Conservation (phyloP, 805 yeast species). For the Phaffomyces antillensis region DNA sequence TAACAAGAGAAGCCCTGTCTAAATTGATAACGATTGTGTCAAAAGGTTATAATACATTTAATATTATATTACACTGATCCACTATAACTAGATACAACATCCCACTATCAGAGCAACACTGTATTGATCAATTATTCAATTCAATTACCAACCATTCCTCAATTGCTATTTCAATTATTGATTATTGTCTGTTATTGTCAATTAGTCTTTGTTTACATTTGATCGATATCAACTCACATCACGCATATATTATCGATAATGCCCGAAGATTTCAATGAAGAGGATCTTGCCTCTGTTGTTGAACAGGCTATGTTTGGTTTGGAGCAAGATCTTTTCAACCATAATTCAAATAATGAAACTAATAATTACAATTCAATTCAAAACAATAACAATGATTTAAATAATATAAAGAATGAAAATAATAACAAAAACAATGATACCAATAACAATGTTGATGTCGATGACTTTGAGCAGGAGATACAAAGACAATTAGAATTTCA, state of each 20-base stretch:
- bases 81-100: too few species aligned
- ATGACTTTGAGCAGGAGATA: slow-evolving; percentile 20
- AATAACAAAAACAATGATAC: slow-evolving; percentile 1
- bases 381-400: slow-evolving; percentile 2
- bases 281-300: slow-evolving; percentile 32
- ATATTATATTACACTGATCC: too few species aligned
- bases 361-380: slow-evolving; percentile 1
- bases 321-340: slow-evolving; percentile 5
- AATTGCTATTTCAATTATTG: too few species aligned
- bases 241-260: neutral
- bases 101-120: too few species aligned
- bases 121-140: too few species aligned
- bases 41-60: too few species aligned
- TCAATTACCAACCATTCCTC: too few species aligned
- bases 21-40: neutral
- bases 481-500: slow-evolving; percentile 20
- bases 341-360: neutral
- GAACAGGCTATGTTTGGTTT: slow-evolving; percentile 31
- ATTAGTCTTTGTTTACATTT: too few species aligned
- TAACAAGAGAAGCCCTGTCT: slow-evolving; percentile 1
- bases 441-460: neutral
- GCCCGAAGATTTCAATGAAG: slow-evolving; percentile 17
- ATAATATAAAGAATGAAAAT: neutral
- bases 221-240: neutral
- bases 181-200: too few species aligned